Evolutionary conservation across 2,329 filamentous ascomycete species (phyloP).

Genomic region (Colletotrichum aenigma): DNA sequence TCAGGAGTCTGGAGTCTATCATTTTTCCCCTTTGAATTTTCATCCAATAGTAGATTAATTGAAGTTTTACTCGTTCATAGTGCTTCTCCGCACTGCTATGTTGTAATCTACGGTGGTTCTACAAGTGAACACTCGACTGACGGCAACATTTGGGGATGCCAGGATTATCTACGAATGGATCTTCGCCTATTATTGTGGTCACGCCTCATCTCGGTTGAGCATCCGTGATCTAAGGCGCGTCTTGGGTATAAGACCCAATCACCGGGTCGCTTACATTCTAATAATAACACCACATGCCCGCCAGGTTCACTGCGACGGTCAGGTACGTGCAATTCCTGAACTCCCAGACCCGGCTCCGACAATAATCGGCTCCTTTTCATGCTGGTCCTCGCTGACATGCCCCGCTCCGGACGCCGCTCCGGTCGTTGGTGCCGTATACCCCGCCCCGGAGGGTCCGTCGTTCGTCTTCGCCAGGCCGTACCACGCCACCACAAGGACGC

Average conservation of each 20-base stretch:
- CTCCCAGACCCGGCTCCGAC: background rate
- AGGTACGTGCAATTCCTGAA: background rate
- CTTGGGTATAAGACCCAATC: background rate
- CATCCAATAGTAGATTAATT: conserved; percentile 10
- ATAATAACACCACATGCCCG: background rate
- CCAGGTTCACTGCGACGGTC: background rate
- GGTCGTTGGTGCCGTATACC: background rate
- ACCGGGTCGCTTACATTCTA: background rate
- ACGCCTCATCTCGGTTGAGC: background rate
- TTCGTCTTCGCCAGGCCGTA: conserved; percentile 56
- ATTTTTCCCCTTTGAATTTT: background rate
- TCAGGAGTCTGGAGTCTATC: conserved; percentile 8
- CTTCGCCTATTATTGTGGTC: background rate
- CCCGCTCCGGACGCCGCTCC: background rate
- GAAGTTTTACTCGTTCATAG: background rate
- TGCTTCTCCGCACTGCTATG: background rate
- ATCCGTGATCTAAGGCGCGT: background rate
- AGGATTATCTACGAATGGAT: background rate
- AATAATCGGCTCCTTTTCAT: background rate
- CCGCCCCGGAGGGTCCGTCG: background rate
- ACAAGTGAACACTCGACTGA: background rate
- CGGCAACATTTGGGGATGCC: background rate
- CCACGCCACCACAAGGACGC: conserved; percentile 69
- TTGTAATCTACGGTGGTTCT: background rate
- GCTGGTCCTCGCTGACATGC: background rate